A percentile compares a stretch with the other conserved stretches of the same genome.
Conservation (phyloP, 2,329 filamentous ascomycete species). For the Penicillium hordei region DNA sequence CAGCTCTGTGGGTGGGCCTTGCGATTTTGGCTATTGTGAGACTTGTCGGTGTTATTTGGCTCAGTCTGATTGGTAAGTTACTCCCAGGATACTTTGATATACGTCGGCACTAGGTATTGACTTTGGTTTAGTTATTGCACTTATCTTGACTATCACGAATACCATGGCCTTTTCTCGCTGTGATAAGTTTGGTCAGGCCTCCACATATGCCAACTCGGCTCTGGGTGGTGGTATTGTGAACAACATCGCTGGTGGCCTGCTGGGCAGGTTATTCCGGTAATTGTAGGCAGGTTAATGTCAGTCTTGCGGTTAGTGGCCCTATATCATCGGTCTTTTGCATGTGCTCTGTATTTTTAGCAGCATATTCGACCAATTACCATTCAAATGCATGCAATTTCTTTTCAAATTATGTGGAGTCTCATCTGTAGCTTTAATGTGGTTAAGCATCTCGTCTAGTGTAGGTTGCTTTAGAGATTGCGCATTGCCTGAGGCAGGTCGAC, state of each 20-base stretch:
- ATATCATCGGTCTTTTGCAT: not conserved
- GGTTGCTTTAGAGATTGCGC: not conserved
- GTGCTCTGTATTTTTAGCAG: conserved; percentile 9
- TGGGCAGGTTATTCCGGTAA: conserved; percentile 55
- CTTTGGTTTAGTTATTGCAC: conserved; percentile 45
- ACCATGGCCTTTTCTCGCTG: conserved; percentile 54
- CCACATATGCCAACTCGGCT: conserved; percentile 56
- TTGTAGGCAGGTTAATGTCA: not conserved
- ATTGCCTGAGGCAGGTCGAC: not conserved
- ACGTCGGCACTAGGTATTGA: not conserved
- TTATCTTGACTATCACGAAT: conserved; percentile 53
- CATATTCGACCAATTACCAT: conserved; percentile 6
- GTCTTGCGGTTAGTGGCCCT: not conserved
- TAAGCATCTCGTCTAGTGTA: not conserved
- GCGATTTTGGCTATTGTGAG: conserved; percentile 50
- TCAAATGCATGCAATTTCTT: conserved; percentile 5
- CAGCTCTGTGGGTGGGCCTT: conserved; percentile 50
- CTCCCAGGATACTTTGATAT: not conserved
- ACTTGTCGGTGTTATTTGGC: conserved; percentile 50
- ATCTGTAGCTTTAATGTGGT: not conserved
- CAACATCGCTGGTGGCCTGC: conserved; percentile 55
- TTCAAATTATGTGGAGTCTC: not conserved
- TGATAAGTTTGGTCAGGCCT: conserved; percentile 58
- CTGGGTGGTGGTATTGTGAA: conserved; percentile 56
- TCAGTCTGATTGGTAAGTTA: conserved; percentile 52